Evolutionary conservation across 805 yeast genomes (phyloP), one percentile per base, ranked within the genome.

Genomic region (Lipomyces anomalus): DNA sequence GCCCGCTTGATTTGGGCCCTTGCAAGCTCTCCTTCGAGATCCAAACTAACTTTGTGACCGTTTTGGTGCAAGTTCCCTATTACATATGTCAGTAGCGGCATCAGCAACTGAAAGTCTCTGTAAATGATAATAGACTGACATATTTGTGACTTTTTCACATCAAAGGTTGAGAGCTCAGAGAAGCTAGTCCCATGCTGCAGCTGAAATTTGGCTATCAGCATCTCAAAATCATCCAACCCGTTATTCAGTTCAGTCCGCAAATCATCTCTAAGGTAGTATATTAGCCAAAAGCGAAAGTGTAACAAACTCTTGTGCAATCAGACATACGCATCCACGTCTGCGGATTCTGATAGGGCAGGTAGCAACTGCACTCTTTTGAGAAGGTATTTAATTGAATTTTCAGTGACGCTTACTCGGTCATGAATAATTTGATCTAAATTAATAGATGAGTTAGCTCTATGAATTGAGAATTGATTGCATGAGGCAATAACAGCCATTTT

Each of bases 1-100:
- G 43, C 33, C 29, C 62, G 52, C 13, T 37, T 30, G 18, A 17
- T 38, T 39, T 52, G 55, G 1, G 61, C 59, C 23, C 36, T 38
- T 13, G 37, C 41, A 36, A 50, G 46, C 28, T 39, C 48, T 11
- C n/a, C 7, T 13, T 50, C 54, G 16, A 50, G 49, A 11, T 17
- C 11, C 4, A 23, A 17, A 7, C 43, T 44, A 13, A 35, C 32
- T n/a, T 21, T 21, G 3, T 4, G 18, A 13, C 47, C 39, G 6
- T 24, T 22, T 13, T 37, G 42, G 22, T 42, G 40, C 26, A 44
- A 20, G 4, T 18, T 17, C 24, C 37, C 53, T 34, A 34, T 11
- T 34, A 28, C 24, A 26, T 17, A 22, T 22, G 35, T 34, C 6
- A 40, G 38, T 9, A 22, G 6, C 18, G 4, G 11, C 11, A 4